Evolutionary conservation across 1,284 basidiomycete genomes (phyloP), one percentile per base, ranked within the genome.

Genomic region (Ustilago hordei): DNA sequence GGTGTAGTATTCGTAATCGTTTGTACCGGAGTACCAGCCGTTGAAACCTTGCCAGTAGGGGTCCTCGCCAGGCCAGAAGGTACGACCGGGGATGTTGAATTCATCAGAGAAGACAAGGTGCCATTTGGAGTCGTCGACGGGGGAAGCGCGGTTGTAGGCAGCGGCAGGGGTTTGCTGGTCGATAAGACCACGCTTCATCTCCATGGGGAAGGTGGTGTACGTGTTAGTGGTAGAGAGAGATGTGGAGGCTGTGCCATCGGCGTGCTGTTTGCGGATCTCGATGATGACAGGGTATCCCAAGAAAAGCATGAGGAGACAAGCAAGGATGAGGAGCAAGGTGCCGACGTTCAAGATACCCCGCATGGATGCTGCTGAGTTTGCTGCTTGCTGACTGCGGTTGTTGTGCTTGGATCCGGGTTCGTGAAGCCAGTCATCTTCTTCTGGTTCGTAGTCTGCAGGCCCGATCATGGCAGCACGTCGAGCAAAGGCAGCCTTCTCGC

Each of bases 101-200:
- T 98, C 95, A 86, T 98, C 95, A 64, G 64, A 70, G 54, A 84
- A 84, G 3, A 95, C 91, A 31, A 97, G 90, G n/a, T 86, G 75
- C 57, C 81, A 85, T 5, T 39, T 52, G 41, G 52, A 50, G 43
- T 32, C 15, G 38, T 69, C 69, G n/a, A 54, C 39, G 15, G 39
- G 47, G 12, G 57, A 64, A 2, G 52, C 71, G 38, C 64, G 64
- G 2, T 60, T 70, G 35, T 69, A 55, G 12, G 56, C 74, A 11
- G 35, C 31, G 12, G 41, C 28, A 8, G 69, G 75, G 2, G 83
- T 84, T 19, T 84, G 76, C 11, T 52, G 39, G 56, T 83, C 81
- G 38, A 81, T 71, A 11, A 84, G 60, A 7, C 61, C 64, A 7
- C 70, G 64, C 61, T 73, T 67, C 60, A 67, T 67, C 32, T 57